phyloP scores from a whole-genome alignment of 2,329 filamentous ascomycete genomes.

The Paecilomyces sp. region DNA sequence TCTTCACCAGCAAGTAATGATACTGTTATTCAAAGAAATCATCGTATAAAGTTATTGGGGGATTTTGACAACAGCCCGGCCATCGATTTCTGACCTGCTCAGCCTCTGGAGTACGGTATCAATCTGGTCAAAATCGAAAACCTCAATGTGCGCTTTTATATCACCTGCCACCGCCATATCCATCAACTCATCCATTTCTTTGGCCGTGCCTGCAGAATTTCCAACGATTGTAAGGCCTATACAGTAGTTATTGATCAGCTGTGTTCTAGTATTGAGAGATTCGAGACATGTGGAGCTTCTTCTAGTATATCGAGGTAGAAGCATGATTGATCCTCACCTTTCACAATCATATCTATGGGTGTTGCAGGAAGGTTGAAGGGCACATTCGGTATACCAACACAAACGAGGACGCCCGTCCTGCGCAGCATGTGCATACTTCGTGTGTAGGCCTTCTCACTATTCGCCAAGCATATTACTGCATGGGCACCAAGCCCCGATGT shows the following conservation, averaged over 20 bases:
- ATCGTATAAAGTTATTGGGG: slow-evolving; percentile 11
- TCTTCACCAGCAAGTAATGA: background rate
- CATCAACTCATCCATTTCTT: slow-evolving; percentile 41
- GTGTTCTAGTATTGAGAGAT: background rate
- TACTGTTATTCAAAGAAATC: background rate
- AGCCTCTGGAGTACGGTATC: slow-evolving; percentile 27
- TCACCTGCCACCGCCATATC: slow-evolving; percentile 37
- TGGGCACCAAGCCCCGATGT: slow-evolving; percentile 39
- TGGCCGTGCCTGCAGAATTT: slow-evolving; percentile 38
- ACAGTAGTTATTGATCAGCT: background rate
- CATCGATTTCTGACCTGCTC: slow-evolving; percentile 29
- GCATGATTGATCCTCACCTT: slow-evolving; percentile 19
- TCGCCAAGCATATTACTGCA: slow-evolving; percentile 41
- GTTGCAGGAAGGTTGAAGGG: slow-evolving; percentile 39
- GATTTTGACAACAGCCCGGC: slow-evolving; percentile 29
- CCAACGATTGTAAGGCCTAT: slow-evolving; percentile 38
- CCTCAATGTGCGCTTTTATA: slow-evolving; percentile 29
- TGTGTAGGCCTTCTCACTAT: slow-evolving; percentile 37
- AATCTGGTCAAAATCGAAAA: slow-evolving; percentile 27
- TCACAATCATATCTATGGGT: slow-evolving; percentile 42
- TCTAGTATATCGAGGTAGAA: background rate
- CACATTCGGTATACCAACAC: slow-evolving; percentile 39
- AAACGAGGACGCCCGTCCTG: slow-evolving; percentile 41
- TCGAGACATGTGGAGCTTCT: background rate
- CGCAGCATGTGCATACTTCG: slow-evolving; percentile 39